Conservation (phyloP, 768 basidiomycete genomes). For the Chalciporus piperatus region DNA sequence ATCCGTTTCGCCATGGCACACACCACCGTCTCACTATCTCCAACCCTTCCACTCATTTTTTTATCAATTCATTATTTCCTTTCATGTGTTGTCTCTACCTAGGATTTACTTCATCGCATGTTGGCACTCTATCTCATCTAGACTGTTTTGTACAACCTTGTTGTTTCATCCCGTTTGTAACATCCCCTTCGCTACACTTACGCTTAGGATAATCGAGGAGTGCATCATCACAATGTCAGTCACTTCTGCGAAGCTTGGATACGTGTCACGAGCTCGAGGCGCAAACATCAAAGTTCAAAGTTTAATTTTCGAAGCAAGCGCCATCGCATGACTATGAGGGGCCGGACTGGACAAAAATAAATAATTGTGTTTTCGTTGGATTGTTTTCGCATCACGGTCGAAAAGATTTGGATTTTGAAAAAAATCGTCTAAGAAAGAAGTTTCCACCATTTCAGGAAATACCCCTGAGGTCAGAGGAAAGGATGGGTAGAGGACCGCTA, state of each 20-base stretch:
- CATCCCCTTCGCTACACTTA: neutral
- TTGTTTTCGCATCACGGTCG: too few relatives aligned
- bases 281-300: constrained; percentile 1
- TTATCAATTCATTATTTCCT: constrained; percentile 18
- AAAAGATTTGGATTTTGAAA: too few relatives aligned
- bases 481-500: too few relatives aligned
- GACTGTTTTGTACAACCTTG: neutral
- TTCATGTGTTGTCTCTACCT: neutral
- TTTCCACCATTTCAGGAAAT: too few relatives aligned
- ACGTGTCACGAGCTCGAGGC: neutral
- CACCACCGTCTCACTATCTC: constrained; percentile 7
- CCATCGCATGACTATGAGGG: too few relatives aligned
- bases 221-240: neutral
- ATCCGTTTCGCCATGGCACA: neutral
- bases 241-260: neutral
- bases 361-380: too few relatives aligned
- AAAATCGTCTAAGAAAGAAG: too few relatives aligned
- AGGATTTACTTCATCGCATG: neutral
- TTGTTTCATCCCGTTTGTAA: neutral
- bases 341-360: too few relatives aligned
- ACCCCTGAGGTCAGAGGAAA: too few relatives aligned
- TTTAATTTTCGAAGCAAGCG: constrained; percentile 14
- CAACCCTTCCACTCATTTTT: constrained; percentile 4
- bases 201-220: constrained; percentile 1
- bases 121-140: constrained; percentile 14